phyloP scores from a whole-genome alignment of 495 filamentous ascomycete species.

The Platismatia glauca region DNA sequence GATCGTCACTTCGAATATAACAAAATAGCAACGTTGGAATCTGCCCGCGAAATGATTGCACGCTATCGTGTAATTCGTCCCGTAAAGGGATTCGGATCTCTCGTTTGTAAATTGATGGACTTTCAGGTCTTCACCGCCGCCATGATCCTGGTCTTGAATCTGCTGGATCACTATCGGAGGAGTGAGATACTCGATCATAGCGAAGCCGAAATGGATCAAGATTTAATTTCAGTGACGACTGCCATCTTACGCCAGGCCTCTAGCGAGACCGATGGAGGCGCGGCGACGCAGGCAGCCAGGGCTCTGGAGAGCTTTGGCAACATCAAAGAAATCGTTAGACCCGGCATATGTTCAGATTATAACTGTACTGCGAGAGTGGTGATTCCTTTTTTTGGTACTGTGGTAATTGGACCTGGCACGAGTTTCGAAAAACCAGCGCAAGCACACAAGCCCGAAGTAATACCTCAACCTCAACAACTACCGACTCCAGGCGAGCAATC shows the following conservation, averaged over 20 bases:
- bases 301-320: slow-evolving; percentile 35
- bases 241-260: slow-evolving; percentile 36
- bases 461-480: slow-evolving; percentile 8
- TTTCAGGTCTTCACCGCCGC: slow-evolving; percentile 47
- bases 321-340: background rate
- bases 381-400: slow-evolving; percentile 40
- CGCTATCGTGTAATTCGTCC: slow-evolving; percentile 38
- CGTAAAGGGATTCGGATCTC: slow-evolving; percentile 27
- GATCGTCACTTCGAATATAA: slow-evolving; percentile 36
- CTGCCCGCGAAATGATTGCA: slow-evolving; percentile 38
- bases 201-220: slow-evolving; percentile 40
- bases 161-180: slow-evolving; percentile 29
- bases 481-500: slow-evolving; percentile 9
- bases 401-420: slow-evolving; percentile 29
- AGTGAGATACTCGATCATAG: slow-evolving; percentile 11
- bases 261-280: slow-evolving; percentile 36
- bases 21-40: slow-evolving; percentile 37
- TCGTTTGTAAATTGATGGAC: slow-evolving; percentile 45
- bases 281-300: slow-evolving; percentile 39
- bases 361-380: slow-evolving; percentile 31
- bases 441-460: slow-evolving; percentile 10
- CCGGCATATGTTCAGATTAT: no score
- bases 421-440: slow-evolving; percentile 20
- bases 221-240: slow-evolving; percentile 34
- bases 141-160: slow-evolving; percentile 41